Base-by-base conservation (phyloP, 306 rosid genomes). In the Crataegus laevigata region DNA sequence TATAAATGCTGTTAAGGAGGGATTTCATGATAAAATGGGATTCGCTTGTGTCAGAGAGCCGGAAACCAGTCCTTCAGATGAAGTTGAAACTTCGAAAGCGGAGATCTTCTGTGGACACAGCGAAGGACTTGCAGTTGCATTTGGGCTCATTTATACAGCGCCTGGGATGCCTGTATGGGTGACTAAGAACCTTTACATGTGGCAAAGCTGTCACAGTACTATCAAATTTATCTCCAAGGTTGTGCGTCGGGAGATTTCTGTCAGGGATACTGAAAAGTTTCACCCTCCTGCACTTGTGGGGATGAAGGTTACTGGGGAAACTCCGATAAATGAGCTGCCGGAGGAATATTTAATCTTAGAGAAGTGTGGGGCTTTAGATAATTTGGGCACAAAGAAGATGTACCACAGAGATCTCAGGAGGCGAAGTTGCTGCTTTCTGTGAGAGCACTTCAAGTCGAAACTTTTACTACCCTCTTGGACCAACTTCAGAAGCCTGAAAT, bases 21-120 rank as follows among this genome's bases (percentile, higher is more conserved):
- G 89, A 26, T 91, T 94, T 79, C 87, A 88, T 73, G 81, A 71
- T 82, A 91, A 90, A 85, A 91, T 91, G 97, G 81, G 83, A 83
- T 90, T 83, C 51, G 68, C 24, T 45, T 85, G 83, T 64, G 24
- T 86, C 65, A 81, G 62, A 65, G 83, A 78, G 36, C 73, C 58
- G 18, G 87, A 85, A 72, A 85, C 58, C 36, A 75, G 78, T 77
- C 63, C 69, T 28, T 66, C 36, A 40, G 83, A 85, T 70, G 83
- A 81, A 72, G 79, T 89, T 73, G 89, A 90, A 80, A 84, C 89
- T 83, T 91, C 94, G 9, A 91, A 89, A 82, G 92, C 96, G 55
- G 98, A 94, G 74, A 87, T 94, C 73, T 89, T 94, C 77, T 91
- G 97, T 68, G 98, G 98, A 65, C 98, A 91, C 77, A 91, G 97